Percentiles rank a stretch among this genome's conserved stretches.
phyloP scores from a whole-genome alignment of 129 eudicot genomes.

The Scalesia atractyloides region DNA sequence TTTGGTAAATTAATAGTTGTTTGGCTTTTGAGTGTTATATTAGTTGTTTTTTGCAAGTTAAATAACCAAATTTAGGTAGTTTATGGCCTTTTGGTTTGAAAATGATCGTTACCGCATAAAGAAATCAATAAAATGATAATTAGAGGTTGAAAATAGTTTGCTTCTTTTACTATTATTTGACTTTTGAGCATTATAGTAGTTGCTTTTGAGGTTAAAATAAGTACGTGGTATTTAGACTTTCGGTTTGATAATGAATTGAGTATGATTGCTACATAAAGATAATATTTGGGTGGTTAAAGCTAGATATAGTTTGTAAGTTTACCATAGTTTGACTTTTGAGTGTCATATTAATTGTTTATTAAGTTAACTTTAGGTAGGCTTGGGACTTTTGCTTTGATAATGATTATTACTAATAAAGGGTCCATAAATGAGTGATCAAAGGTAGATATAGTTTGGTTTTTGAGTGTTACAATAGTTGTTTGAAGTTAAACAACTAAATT shows the following conservation, averaged over 20 bases:
- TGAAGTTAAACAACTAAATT: background rate
- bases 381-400: background rate
- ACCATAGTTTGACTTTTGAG: constrained; percentile 13
- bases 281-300: no score
- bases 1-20: background rate
- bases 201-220: background rate
- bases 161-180: background rate
- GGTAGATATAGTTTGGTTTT: background rate
- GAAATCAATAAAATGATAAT: background rate
- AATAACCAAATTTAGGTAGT: background rate
- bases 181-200: background rate
- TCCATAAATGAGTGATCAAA: background rate
- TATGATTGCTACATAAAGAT: background rate
- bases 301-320: no score
- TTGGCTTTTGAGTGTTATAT: background rate
- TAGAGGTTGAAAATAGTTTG: background rate
- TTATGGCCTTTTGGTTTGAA: background rate
- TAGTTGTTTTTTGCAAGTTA: background rate
- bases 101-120: background rate
- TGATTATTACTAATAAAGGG: background rate
- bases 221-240: background rate
- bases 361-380: background rate
- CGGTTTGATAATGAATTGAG: background rate
- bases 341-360: constrained; percentile 6
- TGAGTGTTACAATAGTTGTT: background rate